These are phyloP conservation scores for Phanerodontia chrysosporium DNA, from an alignment of 768 basidiomycete genomes.

Conservation along the genomic window DNA sequence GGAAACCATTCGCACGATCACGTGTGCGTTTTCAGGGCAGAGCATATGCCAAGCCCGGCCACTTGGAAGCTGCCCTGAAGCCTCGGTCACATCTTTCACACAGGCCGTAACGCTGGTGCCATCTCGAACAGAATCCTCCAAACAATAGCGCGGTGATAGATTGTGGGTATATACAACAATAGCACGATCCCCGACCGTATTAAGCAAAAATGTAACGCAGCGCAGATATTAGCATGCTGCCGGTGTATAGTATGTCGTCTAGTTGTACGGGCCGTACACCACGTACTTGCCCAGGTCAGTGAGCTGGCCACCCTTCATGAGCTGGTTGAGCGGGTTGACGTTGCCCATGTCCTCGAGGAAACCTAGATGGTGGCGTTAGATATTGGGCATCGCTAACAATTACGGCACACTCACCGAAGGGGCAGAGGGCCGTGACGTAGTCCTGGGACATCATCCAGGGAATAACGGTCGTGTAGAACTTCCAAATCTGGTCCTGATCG, in stretches of 20 bases:
- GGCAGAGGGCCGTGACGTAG: constrained; percentile 39
- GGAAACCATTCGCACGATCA: constrained; percentile 8
- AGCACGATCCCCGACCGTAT: background rate
- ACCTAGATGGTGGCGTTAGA: constrained; percentile 30
- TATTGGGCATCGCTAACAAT: background rate
- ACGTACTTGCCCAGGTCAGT: constrained; percentile 13
- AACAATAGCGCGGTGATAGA: background rate
- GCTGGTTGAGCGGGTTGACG: constrained; percentile 48
- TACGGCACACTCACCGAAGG: constrained; percentile 50
- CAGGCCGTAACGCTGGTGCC: too few species aligned
- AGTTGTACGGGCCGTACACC: constrained; percentile 10
- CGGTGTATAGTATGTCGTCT: background rate
- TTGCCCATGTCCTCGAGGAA: constrained; percentile 47
- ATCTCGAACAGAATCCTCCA: too few species aligned
- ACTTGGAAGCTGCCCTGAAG: background rate
- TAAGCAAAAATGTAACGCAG: background rate
- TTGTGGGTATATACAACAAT: background rate
- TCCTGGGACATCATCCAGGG: constrained; percentile 39
- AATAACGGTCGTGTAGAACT: constrained; percentile 42
- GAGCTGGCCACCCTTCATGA: constrained; percentile 24
- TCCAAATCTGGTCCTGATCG: constrained; percentile 32
- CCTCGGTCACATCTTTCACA: background rate
- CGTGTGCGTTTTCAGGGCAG: background rate
- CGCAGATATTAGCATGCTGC: background rate
- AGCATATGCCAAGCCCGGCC: background rate